A percentile compares a stretch with the other conserved stretches of the same genome.
Conservation (phyloP, 371 early-diverging fungal genomes). For the Neoconidiobolus thromboides region DNA sequence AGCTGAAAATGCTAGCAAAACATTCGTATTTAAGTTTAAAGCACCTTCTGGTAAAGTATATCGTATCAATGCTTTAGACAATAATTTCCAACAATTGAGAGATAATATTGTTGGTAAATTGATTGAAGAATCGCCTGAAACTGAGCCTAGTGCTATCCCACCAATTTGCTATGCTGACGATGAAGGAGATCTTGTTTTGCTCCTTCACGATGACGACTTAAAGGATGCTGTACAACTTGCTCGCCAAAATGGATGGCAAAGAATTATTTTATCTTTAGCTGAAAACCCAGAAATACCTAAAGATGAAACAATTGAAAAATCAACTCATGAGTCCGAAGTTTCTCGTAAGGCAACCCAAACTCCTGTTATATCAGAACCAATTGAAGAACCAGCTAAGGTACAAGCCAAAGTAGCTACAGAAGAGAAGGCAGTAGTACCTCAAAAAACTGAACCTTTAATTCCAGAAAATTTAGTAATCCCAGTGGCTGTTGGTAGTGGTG, state of each 20-base stretch:
- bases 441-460: constrained; percentile 10
- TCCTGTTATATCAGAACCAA: neutral
- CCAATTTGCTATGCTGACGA: constrained; percentile 56
- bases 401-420: neutral
- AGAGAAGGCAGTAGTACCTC: neutral
- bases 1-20: constrained; percentile 14
- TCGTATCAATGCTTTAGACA: constrained; percentile 37
- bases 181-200: constrained; percentile 49
- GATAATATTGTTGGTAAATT: constrained; percentile 14
- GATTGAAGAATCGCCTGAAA: constrained; percentile 17
- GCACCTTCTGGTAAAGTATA: constrained; percentile 41
- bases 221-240: constrained; percentile 57
- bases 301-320: neutral
- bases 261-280: constrained; percentile 22
- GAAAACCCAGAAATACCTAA: constrained; percentile 1
- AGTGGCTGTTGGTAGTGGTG: constrained; percentile 20
- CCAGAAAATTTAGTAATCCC: constrained; percentile 35
- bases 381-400: neutral
- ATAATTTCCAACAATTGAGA: constrained; percentile 22
- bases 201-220: constrained; percentile 42
- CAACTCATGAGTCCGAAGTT: neutral
- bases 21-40: constrained; percentile 54
- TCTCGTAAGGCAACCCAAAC: neutral
- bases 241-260: constrained; percentile 25
- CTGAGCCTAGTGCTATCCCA: constrained; percentile 12